Percentiles rank a stretch among this genome's conserved stretches.
phyloP scores from a whole-genome alignment of 768 basidiomycete genomes.

The Kwoniella newhampshirensis region DNA sequence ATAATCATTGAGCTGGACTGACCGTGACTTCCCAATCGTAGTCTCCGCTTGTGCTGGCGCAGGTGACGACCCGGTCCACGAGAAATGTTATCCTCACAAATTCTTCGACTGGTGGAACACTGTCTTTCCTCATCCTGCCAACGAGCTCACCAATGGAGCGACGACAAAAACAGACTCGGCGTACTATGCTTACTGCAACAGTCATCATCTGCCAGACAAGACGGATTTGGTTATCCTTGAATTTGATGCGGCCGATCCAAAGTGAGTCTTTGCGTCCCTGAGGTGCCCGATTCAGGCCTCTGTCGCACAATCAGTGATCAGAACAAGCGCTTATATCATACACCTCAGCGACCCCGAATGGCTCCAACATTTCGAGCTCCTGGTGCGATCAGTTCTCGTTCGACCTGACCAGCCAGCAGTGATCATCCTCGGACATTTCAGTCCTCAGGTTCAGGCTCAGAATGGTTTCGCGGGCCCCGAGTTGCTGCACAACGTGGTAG shows the following conservation, averaged over 20 bases:
- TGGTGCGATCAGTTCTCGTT: constrained; percentile 85
- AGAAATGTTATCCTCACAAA: constrained; percentile 84
- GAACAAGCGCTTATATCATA: background rate
- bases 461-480: constrained; percentile 88
- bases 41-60: constrained; percentile 93
- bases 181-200: constrained; percentile 92
- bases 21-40: too few relatives aligned
- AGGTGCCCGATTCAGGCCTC: background rate
- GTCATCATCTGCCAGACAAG: constrained; percentile 87
- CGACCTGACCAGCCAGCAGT: constrained; percentile 90
- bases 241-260: constrained; percentile 84
- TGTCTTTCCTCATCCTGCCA: constrained; percentile 96
- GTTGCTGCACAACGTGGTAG: constrained; percentile 81
- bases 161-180: constrained; percentile 86
- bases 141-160: constrained; percentile 96
- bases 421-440: constrained; percentile 91
- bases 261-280: constrained; percentile 59
- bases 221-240: constrained; percentile 95
- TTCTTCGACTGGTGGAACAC: constrained; percentile 98
- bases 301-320: background rate
- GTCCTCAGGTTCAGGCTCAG: constrained; percentile 73
- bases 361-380: constrained; percentile 83
- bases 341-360: constrained; percentile 64
- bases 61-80: constrained; percentile 81
- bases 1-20: too few relatives aligned